phyloP scores from a whole-genome alignment of 208 protist genomes.

The Tritrichomonas musculus region DNA sequence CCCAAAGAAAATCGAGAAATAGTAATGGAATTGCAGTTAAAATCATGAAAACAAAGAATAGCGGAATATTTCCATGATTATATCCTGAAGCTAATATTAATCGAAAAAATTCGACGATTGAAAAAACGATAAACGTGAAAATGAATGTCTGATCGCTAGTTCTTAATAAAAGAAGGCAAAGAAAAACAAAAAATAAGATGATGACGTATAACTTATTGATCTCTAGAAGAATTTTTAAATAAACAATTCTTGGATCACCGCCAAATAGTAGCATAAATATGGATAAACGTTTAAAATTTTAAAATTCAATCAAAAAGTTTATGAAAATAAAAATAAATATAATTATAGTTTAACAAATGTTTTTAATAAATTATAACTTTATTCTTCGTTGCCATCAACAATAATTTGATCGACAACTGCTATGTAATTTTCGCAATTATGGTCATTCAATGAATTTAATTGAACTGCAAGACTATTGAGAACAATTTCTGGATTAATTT shows the following conservation, averaged over 20 bases:
- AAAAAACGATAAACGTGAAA: neutral
- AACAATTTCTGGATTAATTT: too few species aligned
- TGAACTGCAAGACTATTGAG: too few species aligned
- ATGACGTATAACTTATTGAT: neutral
- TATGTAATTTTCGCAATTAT: too few species aligned
- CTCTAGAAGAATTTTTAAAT: neutral
- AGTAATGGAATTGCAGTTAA: neutral
- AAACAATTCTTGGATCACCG: constrained; percentile 14
- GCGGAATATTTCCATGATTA: neutral
- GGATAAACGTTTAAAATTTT: too few species aligned
- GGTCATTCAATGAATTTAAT: too few species aligned
- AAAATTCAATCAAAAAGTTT: too few species aligned
- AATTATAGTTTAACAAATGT: too few species aligned
- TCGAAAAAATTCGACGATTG: neutral
- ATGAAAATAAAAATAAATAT: too few species aligned
- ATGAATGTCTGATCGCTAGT: neutral
- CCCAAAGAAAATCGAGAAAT: neutral
- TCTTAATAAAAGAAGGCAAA: neutral
- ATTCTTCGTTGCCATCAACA: too few species aligned
- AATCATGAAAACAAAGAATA: neutral
- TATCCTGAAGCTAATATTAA: neutral
- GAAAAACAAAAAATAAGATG: neutral
- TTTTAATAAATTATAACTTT: too few species aligned
- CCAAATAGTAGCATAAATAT: constrained; percentile 11
- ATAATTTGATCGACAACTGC: too few species aligned